Conservation (phyloP, 495 filamentous ascomycete species). For the Pseudevernia furfuracea region DNA sequence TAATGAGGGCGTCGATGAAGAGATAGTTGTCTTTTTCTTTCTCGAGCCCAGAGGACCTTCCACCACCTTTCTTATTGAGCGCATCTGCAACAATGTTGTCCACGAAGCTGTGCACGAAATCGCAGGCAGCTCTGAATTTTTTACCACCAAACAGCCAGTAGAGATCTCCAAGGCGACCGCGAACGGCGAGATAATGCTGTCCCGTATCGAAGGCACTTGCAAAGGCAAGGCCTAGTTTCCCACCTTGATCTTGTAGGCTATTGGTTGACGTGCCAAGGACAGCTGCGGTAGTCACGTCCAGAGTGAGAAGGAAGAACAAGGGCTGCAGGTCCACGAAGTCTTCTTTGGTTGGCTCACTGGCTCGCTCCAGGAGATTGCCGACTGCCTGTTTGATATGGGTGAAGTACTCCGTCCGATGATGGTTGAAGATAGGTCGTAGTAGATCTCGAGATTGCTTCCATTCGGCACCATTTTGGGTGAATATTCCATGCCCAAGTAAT, state of each 20-base stretch:
- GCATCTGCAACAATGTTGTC: constrained; percentile 30
- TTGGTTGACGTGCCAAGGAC: constrained; percentile 42
- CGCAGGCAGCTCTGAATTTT: constrained; percentile 38
- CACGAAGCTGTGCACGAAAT: constrained; percentile 38
- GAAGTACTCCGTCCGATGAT: constrained; percentile 48
- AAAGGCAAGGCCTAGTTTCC: constrained; percentile 18
- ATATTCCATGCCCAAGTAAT: constrained; percentile 42
- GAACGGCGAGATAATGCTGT: constrained; percentile 40
- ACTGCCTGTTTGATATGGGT: constrained; percentile 35
- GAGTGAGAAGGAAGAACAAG: constrained; percentile 43
- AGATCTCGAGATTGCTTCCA: constrained; percentile 39
- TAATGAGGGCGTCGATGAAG: constrained; percentile 38
- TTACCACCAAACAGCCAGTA: constrained; percentile 42
- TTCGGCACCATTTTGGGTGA: constrained; percentile 34
- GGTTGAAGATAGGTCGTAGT: constrained; percentile 37
- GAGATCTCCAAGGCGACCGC: constrained; percentile 38
- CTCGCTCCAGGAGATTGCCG: too few species aligned
- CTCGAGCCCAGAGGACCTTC: too few species aligned
- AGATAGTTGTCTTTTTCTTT: constrained; percentile 11
- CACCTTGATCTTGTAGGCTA: constrained; percentile 20
- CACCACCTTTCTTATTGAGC: constrained; percentile 8
- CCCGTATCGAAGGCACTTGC: constrained; percentile 39
- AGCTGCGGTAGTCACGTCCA: constrained; percentile 42
- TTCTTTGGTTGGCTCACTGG: too few species aligned
- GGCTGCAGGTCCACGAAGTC: constrained; percentile 40